A percentile compares a stretch with the other conserved stretches of the same genome.
Evolutionary conservation across 2,329 filamentous ascomycete genomes (phyloP).

Genomic region (Helicocarpus griseus): DNA sequence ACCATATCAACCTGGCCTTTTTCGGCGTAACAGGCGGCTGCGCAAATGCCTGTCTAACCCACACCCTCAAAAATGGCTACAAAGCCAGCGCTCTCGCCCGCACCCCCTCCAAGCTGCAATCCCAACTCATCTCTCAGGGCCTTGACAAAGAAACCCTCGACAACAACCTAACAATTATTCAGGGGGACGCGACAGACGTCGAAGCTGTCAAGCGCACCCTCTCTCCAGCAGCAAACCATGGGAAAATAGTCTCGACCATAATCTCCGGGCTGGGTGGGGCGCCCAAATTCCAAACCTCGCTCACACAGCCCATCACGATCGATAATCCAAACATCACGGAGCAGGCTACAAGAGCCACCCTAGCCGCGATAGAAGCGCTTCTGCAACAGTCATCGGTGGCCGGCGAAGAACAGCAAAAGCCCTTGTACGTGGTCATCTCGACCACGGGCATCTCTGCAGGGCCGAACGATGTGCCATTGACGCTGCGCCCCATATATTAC

Average conservation of each 20-base stretch:
- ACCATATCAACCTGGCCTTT: slow-evolving; percentile 31
- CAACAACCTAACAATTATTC: slow-evolving; percentile 37
- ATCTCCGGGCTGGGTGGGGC: slow-evolving; percentile 33
- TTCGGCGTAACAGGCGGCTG: slow-evolving; percentile 45
- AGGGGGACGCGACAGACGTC: slow-evolving; percentile 38
- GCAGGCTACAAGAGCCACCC: slow-evolving; percentile 14
- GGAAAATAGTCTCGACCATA: slow-evolving; percentile 33
- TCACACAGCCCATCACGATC: slow-evolving; percentile 15
- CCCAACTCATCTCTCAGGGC: slow-evolving; percentile 32
- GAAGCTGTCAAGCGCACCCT: slow-evolving; percentile 32
- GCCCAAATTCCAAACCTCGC: slow-evolving; percentile 16
- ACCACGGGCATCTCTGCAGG: slow-evolving; percentile 18
- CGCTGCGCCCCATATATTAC: slow-evolving; percentile 14
- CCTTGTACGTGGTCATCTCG: slow-evolving; percentile 16
- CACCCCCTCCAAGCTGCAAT: slow-evolving; percentile 39
- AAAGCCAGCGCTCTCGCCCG: slow-evolving; percentile 41
- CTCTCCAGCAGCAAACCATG: slow-evolving; percentile 16
- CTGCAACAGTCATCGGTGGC: slow-evolving; percentile 3
- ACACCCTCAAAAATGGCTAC: slow-evolving; percentile 36
- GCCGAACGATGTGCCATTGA: slow-evolving; percentile 11
- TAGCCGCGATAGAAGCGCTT: slow-evolving; percentile 16
- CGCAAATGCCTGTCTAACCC: slow-evolving; percentile 34
- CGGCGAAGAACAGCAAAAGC: slow-evolving; percentile 5
- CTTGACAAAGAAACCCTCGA: slow-evolving; percentile 27
- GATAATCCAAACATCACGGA: slow-evolving; percentile 20